These are phyloP conservation scores for Fusarium acutatum DNA, from an alignment of 2,329 filamentous ascomycete species.

Conservation along the genomic window DNA sequence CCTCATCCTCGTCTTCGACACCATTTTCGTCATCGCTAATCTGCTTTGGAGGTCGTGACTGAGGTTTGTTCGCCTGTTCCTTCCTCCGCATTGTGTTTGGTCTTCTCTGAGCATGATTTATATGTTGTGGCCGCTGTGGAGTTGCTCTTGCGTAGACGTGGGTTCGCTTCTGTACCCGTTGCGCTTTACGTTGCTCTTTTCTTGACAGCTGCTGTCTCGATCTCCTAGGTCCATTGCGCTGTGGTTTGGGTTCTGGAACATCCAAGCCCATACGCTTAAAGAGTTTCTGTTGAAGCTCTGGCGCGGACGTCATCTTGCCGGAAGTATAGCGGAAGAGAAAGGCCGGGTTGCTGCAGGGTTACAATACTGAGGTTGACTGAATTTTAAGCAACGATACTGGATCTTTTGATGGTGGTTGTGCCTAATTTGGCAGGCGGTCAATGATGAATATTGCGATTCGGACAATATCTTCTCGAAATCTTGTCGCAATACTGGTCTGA, in stretches of 20 bases:
- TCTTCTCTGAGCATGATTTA: conserved; percentile 3
- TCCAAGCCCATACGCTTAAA: conserved; percentile 50
- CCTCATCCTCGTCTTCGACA: conserved; percentile 2
- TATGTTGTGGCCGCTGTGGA: conserved; percentile 9
- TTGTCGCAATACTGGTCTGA: background rate
- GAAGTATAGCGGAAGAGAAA: background rate
- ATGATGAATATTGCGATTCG: background rate
- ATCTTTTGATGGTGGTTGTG: background rate
- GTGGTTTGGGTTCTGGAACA: conserved; percentile 34
- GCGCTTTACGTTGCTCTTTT: conserved; percentile 74
- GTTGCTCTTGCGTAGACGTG: conserved; percentile 44
- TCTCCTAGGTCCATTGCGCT: conserved; percentile 14
- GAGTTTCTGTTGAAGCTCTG: conserved; percentile 50
- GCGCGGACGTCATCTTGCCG: conserved; percentile 34
- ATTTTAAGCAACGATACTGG: conserved; percentile 13
- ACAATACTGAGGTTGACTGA: background rate
- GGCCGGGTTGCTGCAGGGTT: background rate
- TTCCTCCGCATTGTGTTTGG: background rate
- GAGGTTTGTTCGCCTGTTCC: background rate
- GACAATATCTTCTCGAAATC: background rate
- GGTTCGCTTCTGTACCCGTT: conserved; percentile 68
- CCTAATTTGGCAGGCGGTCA: conserved; percentile 21
- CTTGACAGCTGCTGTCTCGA: conserved; percentile 47
- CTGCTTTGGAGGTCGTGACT: background rate
- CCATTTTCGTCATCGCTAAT: conserved; percentile 30